Conservation (phyloP, 1,284 basidiomycete species). For the Pseudozyma sp. region DNA sequence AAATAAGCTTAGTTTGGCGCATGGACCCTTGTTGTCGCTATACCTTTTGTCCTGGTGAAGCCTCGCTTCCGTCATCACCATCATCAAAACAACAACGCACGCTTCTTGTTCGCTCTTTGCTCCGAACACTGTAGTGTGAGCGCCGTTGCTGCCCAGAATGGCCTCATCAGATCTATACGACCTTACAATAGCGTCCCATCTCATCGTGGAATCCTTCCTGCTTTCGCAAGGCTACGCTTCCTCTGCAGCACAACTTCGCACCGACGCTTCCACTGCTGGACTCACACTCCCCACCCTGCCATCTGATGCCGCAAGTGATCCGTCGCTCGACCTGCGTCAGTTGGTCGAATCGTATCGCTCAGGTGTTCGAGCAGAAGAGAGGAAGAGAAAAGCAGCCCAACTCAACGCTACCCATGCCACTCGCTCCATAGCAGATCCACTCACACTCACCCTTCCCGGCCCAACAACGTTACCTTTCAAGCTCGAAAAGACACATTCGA, state of each 20-base stretch:
- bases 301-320: neutral
- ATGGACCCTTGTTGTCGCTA: conserved; percentile 34
- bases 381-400: conserved; percentile 10
- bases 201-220: conserved; percentile 49
- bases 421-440: conserved; percentile 25
- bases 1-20: neutral
- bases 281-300: conserved; percentile 10
- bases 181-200: conserved; percentile 35
- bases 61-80: neutral
- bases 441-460: conserved; percentile 34
- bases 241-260: conserved; percentile 31
- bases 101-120: neutral
- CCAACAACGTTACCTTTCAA: conserved; percentile 23
- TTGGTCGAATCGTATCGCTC: conserved; percentile 50
- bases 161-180: conserved; percentile 32
- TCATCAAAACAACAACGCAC: neutral
- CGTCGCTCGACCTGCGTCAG: conserved; percentile 33
- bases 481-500: conserved; percentile 36
- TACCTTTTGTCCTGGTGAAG: conserved; percentile 7
- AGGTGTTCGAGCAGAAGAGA: conserved; percentile 24
- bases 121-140: neutral
- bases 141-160: conserved; percentile 5
- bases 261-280: conserved; percentile 25
- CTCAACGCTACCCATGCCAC: conserved; percentile 25
- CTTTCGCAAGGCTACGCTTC: conserved; percentile 36